Evolutionary conservation across 495 filamentous ascomycete genomes (phyloP).

Genomic region (Entonaema liquescens): DNA sequence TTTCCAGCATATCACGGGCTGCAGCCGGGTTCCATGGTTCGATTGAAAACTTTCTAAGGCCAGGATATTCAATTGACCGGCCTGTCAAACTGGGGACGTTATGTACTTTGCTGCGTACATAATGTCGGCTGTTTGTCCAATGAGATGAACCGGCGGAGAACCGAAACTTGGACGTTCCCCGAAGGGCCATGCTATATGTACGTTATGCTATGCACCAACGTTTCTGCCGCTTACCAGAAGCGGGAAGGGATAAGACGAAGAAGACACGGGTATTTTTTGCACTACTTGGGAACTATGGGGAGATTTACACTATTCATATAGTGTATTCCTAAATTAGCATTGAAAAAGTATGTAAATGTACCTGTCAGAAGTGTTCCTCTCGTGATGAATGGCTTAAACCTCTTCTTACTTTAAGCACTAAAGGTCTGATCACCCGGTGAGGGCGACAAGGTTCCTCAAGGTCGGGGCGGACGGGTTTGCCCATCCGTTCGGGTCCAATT

Average conservation of each 20-base stretch:
- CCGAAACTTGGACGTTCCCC: not conserved
- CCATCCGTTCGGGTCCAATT: slow-evolving; percentile 30
- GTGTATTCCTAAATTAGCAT: not conserved
- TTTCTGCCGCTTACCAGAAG: not conserved
- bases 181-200: not conserved
- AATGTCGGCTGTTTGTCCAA: not conserved
- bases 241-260: not conserved
- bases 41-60: not conserved
- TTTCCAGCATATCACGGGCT: not conserved
- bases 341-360: not conserved
- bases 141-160: not conserved
- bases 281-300: not conserved
- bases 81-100: slow-evolving; percentile 1
- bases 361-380: not conserved
- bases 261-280: not conserved
- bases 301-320: not conserved
- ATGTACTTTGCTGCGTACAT: not conserved
- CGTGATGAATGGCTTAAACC: not conserved
- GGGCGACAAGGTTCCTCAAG: not conserved
- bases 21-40: slow-evolving; percentile 1
- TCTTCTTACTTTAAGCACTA: not conserved
- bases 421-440: not conserved
- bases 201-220: not conserved
- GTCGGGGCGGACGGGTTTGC: slow-evolving; percentile 14
- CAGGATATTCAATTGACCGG: not conserved